A percentile compares a stretch with the other conserved stretches of the same genome.
Conservation (phyloP, 2,329 filamentous ascomycete species). For the Nectriaceae sp. region DNA sequence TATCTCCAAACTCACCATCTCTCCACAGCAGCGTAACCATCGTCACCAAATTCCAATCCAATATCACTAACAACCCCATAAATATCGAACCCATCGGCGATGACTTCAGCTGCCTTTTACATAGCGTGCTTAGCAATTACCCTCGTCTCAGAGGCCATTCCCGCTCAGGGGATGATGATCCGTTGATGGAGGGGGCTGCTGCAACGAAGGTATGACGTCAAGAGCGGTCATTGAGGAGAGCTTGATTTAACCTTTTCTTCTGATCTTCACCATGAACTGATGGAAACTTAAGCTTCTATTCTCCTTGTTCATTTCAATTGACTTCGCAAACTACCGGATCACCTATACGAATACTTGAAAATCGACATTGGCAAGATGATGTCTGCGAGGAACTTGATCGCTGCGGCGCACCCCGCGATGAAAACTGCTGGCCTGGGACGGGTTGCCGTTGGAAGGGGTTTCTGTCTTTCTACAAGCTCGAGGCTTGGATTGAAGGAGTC, state of each 20-base stretch:
- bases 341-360: too few relatives aligned
- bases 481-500: conserved; percentile 40
- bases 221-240: background rate
- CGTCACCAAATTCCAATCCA: too few relatives aligned
- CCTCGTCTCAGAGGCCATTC: background rate
- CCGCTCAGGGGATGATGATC: too few relatives aligned
- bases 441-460: conserved; percentile 26
- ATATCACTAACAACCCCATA: too few relatives aligned
- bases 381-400: conserved; percentile 20
- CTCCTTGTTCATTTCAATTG: background rate
- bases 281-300: too few relatives aligned
- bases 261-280: too few relatives aligned
- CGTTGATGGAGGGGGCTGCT: background rate
- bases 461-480: conserved; percentile 31
- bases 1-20: too few relatives aligned
- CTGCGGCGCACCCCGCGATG: conserved; percentile 15
- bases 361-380: too few relatives aligned
- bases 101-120: too few relatives aligned
- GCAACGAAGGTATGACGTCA: background rate
- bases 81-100: too few relatives aligned
- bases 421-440: conserved; percentile 21
- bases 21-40: too few relatives aligned
- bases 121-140: background rate
- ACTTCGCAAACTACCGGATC: background rate
- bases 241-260: background rate